Base-by-base conservation (phyloP, 164 flowering plant species). In the Vitis riparia region DNA sequence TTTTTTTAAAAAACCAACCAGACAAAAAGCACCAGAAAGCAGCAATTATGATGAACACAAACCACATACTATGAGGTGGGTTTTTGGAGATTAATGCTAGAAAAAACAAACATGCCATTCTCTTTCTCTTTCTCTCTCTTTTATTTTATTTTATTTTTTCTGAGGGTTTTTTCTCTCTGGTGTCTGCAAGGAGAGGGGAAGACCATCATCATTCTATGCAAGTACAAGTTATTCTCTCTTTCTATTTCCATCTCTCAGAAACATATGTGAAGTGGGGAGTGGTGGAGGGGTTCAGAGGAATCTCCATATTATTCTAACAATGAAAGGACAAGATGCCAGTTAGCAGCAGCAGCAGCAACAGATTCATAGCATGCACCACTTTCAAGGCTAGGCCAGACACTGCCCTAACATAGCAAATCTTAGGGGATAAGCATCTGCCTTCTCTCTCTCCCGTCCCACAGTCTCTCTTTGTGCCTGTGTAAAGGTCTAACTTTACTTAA, bases 251-350 rank as follows among this genome's bases (percentile, higher is more conserved):
- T 37, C 44, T 37, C 27, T 23, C 27, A 23, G 27, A 23, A 23
- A 23, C 51, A 29, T 14, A 52, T 9, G 15, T 6, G 67, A 27
- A 50, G 29, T 2, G 47, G 19, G 1, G 57, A 37, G 29, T 23
- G 27, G 27, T 23, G 27, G 51, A 19, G 32, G 68, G 67, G 67
- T 12, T 51, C 73, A 63, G 67, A 63, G 73, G 73, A 70, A 70
- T 70, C 67, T 70, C 50, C 15, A 27, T 8, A 15, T 60, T 59
- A 30, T 51, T 11, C 44, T 37, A 37, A 37, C 44, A 37, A 37
- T 37, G 44, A 37, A 37, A 37, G 44, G 44, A 37, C 44, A 37
- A 3, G 44, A 37, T 37, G 44, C 27, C 27, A 23, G 27, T 2
- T 2, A 23, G 27, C 27, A 23, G 27, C 27, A 23, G 23, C 23